Evolutionary conservation across 2,329 filamentous ascomycete genomes (phyloP), one percentile per base, ranked within the genome.

Genomic region (Xylaria sp.): DNA sequence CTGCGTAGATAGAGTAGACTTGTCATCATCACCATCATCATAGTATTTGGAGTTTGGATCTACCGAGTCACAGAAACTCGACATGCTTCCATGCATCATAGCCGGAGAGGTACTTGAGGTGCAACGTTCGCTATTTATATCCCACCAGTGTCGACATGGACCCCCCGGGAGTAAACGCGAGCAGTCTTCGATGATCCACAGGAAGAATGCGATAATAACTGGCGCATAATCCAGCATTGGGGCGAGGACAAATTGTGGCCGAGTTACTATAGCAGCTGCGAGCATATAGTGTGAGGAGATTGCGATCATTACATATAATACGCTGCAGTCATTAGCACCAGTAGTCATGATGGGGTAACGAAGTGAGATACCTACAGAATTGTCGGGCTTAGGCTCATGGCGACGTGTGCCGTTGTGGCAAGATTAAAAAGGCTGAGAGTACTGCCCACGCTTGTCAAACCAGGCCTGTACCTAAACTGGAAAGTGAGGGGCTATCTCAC

Each of bases 381-480:
- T 40, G 65, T 58, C 5, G 52, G 41, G 31, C 58, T 53, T 56
- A 63, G 63, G 21, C 64, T 68, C 41, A 63, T 47, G 19, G 21
- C 44, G 38, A 63, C 54, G 47, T 71, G 44, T 25, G 19, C 38
- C 17, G 46, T 40, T 4, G 58, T 52, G 15, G 65, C 62, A n/a
- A 64, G 31, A 9, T 19, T 55, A n/a, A 71, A 71, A 11, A 67
- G 54, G 17, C 43, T 56, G 11, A 66, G 53, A 33, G 46, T 60
- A 10, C 70, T 71, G 23, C 15, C 31, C 37, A 31, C 48, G 17
- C 23, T 10, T 31, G 48, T 68, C 29, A 70, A n/a, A 65, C 41
- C 57, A 19, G 37, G 47, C 10, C 52, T 47, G 41, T 19, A n/a
- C 15, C 41, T 19, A 9, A 23, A 11, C 8, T 6, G 13, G 13